phyloP scores from a whole-genome alignment of 2,329 filamentous ascomycete species.

The Epichloe sibirici region DNA sequence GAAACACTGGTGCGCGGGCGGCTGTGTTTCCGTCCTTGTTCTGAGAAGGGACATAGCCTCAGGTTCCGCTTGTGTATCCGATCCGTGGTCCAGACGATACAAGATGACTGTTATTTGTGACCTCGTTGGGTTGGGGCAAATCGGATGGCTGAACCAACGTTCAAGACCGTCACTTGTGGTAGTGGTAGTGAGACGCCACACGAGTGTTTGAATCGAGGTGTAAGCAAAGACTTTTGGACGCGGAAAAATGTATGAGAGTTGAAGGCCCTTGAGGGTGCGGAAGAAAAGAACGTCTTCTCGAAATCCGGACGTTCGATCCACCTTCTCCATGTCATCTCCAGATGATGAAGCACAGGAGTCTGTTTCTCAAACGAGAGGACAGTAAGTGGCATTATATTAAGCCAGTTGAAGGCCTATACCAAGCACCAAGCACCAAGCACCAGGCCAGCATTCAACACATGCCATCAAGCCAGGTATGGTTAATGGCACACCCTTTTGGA shows the following conservation, averaged over 20 bases:
- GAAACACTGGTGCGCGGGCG: constrained; percentile 5
- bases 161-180: not conserved
- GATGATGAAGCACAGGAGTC: not conserved
- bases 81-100: not conserved
- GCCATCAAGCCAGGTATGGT: not conserved
- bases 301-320: not conserved
- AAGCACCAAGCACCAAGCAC: not conserved
- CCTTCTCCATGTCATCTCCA: not conserved
- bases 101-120: not conserved
- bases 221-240: not conserved
- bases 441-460: not conserved
- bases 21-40: not conserved
- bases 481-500: not conserved
- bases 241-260: not conserved
- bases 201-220: not conserved
- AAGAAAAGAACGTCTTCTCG: not conserved
- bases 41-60: not conserved
- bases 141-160: not conserved
- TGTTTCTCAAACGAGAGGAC: not conserved
- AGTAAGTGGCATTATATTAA: not conserved
- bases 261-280: not conserved
- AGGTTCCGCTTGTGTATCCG: constrained; percentile 1
- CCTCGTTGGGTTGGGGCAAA: not conserved
- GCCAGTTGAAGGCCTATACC: not conserved
- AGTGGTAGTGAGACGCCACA: not conserved